Evolutionary conservation across 345 rosid species (phyloP), one percentile per base, ranked within the genome.

Genomic region (Theobroma cacao): DNA sequence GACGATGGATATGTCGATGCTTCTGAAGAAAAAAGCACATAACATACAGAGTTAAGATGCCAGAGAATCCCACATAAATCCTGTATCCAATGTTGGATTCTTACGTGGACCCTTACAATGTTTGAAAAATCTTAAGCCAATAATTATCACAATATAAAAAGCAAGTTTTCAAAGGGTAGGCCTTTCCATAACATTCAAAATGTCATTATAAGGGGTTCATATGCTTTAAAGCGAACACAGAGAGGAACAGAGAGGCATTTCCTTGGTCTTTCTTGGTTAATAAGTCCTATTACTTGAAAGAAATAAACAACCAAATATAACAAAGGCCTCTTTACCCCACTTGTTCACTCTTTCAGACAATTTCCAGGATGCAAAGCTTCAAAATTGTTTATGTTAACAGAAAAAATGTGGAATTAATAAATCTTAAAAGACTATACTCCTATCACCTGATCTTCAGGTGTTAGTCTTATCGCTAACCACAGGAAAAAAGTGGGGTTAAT

Each of bases 171-270:
- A 6, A 48, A 26, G 60, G 43, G 43, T 31, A 50, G 22, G 59
- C 43, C 60, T 71, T 50, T 52, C 22, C 3, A 48, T 31, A 48
- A 31, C 55, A 69, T 69, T 69, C 26, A 7, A 36, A 36, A 26
- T 18, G 28, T 33, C 61, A 71, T 71, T 45, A 28, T 15, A 71
- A 71, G 61, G 62, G 65, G 31, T 72, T 72, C 62, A 72, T 52
- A 73, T 55, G 1, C 38, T 73, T 72, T 22, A 34, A 36, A 26
- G 10, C n/a, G 26, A 53, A 55, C 11, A 72, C 1, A 12, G 22
- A 36, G 36, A 22, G 4, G 75, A 31, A n/a, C 17, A 71, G 1
- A 48, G 1, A 33, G 48, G 76, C 47, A 70, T 53, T 72, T 12
- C 50, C 50, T 13, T 50, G 20, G 50, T 41, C 2, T 48, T 20